These are phyloP conservation scores for Phaeoacremonium minimum DNA, from an alignment of 2,329 filamentous ascomycete genomes.

Conservation along the genomic window DNA sequence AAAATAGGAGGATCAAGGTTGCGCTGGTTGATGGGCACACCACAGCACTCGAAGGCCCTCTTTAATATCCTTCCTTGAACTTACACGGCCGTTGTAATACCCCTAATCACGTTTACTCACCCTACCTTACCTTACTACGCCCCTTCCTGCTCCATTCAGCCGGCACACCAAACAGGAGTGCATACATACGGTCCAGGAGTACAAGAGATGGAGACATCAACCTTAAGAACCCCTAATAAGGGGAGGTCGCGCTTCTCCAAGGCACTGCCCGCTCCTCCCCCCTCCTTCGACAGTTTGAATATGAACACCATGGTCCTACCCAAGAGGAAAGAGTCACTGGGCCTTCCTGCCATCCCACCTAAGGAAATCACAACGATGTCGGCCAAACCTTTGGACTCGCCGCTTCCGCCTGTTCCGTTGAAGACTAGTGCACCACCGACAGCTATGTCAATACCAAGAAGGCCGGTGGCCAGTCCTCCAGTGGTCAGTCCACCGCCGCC, in stretches of 20 bases:
- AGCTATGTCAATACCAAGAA: neutral
- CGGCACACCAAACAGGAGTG: conserved; percentile 6
- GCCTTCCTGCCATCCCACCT: conserved; percentile 9
- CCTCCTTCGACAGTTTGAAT: conserved; percentile 15
- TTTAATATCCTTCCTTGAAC: neutral
- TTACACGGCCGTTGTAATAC: neutral
- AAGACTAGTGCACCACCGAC: no score
- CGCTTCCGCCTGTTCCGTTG: conserved; percentile 7
- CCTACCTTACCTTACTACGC: conserved; percentile 6
- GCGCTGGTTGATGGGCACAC: neutral
- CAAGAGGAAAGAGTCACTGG: conserved; percentile 9
- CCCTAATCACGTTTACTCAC: neutral
- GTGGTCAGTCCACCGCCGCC: conserved; percentile 4
- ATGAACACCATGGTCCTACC: conserved; percentile 2
- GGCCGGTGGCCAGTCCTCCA: neutral
- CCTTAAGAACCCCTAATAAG: conserved; percentile 16
- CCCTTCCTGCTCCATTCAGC: conserved; percentile 10
- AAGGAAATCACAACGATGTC: conserved; percentile 7
- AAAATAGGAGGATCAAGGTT: conserved; percentile 5
- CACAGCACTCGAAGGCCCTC: neutral
- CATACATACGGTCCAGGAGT: no score
- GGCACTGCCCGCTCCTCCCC: conserved; percentile 48
- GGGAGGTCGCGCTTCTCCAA: conserved; percentile 55
- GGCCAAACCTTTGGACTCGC: conserved; percentile 3
- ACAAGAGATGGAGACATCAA: conserved; percentile 17